Evolutionary conservation across 2,329 filamentous ascomycete species (phyloP).

Genomic region (Paracoccidioides brasiliensis): DNA sequence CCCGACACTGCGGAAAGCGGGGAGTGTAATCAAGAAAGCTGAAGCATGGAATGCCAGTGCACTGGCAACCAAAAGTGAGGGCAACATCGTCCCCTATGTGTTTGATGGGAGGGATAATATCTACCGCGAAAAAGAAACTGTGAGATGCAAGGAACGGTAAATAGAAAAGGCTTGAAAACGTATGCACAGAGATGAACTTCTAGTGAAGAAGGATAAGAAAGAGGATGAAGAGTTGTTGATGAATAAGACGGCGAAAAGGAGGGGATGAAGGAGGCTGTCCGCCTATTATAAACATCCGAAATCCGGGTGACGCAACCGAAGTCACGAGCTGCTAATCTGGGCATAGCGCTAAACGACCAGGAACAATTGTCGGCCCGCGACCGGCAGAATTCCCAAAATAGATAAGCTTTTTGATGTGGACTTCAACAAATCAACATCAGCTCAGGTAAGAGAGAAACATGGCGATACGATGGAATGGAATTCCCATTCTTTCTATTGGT

Average conservation of each 20-base stretch:
- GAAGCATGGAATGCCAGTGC: slow-evolving; percentile 22
- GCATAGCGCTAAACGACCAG: not conserved
- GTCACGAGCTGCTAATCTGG: not conserved
- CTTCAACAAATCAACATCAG: no score
- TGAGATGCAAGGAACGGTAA: not conserved
- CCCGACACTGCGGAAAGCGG: not conserved
- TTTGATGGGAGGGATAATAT: not conserved
- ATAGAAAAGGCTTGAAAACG: not conserved
- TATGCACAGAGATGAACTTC: not conserved
- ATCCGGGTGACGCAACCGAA: not conserved
- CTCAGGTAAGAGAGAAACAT: no score
- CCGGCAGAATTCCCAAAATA: no score
- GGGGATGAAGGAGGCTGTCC: not conserved
- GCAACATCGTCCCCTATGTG: slow-evolving; percentile 21
- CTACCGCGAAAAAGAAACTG: not conserved
- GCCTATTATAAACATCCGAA: not conserved
- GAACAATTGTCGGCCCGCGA: not conserved
- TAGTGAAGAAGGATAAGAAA: not conserved
- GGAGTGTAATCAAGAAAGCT: slow-evolving; percentile 23
- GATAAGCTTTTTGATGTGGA: no score
- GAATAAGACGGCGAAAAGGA: not conserved
- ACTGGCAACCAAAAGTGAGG: slow-evolving; percentile 24
- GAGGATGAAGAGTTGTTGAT: not conserved
- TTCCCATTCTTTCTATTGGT: no score
- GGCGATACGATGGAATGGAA: no score